Evolutionary conservation across 1,284 basidiomycete species (phyloP).

Genomic region (Papiliotrema fonsecae): DNA sequence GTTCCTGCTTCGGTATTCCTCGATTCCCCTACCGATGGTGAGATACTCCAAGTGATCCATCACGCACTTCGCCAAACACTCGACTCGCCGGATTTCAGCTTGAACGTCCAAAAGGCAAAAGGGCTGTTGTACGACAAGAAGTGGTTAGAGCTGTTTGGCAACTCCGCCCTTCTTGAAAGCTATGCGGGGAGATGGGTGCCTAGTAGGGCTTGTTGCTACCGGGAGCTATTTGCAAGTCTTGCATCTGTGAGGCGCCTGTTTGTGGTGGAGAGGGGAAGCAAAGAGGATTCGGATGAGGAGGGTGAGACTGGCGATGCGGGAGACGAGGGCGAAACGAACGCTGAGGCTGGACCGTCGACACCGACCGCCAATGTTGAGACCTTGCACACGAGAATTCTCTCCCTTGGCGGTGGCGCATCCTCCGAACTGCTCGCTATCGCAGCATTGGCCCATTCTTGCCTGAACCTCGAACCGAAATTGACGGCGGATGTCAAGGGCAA

Average conservation of each 20-base stretch:
- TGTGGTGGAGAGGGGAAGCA: slow-evolving; percentile 6
- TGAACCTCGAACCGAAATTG: background rate
- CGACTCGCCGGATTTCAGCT: slow-evolving; percentile 24
- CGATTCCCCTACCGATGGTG: slow-evolving; percentile 27
- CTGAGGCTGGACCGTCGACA: background rate
- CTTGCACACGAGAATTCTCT: slow-evolving; percentile 27
- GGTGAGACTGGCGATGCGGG: background rate
- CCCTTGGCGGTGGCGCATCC: slow-evolving; percentile 48
- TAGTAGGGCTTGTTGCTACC: slow-evolving; percentile 44
- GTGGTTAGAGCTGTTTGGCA: slow-evolving; percentile 45
- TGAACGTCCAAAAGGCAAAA: slow-evolving; percentile 43
- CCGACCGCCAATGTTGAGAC: background rate
- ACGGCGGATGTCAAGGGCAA: slow-evolving; percentile 6
- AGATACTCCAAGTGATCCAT: slow-evolving; percentile 33
- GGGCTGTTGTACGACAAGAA: slow-evolving; percentile 40
- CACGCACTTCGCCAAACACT: slow-evolving; percentile 15
- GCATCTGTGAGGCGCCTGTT: slow-evolving; percentile 22
- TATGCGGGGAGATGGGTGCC: slow-evolving; percentile 51
- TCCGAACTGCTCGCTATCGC: slow-evolving; percentile 47
- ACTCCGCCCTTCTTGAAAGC: slow-evolving; percentile 34
- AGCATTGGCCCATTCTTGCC: background rate
- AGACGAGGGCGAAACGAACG: background rate
- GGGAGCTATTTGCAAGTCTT: slow-evolving; percentile 45
- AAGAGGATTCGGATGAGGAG: slow-evolving; percentile 4
- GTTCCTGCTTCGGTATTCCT: background rate